Evolutionary conservation across 805 yeast species (phyloP).

Genomic region (Candida broadrunensis): DNA sequence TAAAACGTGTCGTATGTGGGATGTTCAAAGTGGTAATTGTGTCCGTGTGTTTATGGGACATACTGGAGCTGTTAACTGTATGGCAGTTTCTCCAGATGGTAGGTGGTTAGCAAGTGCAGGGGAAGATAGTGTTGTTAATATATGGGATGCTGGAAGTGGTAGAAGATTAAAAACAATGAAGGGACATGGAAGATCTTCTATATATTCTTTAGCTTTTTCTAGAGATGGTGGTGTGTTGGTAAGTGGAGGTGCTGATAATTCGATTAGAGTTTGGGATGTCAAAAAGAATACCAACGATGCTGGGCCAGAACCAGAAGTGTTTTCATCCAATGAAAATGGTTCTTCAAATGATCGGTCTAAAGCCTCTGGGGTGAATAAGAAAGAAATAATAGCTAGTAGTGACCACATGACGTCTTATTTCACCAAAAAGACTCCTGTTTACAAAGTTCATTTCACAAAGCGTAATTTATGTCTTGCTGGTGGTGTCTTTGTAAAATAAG

Average conservation of each 20-base stretch:
- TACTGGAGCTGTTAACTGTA: conserved; percentile 78
- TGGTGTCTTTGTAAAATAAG: conserved; percentile 60
- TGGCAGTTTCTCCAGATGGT: conserved; percentile 95
- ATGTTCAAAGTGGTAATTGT: conserved; percentile 79
- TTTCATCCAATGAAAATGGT: conserved; percentile 22
- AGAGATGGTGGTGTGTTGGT: conserved; percentile 86
- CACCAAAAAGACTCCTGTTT: conserved; percentile 92
- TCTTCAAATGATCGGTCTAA: conserved; percentile 7
- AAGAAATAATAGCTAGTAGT: conserved; percentile 74
- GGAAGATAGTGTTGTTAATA: conserved; percentile 81
- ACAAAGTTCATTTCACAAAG: conserved; percentile 87
- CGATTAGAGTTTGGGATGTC: conserved; percentile 95
- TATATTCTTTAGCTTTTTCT: conserved; percentile 80
- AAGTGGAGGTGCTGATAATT: conserved; percentile 88
- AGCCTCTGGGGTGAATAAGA: conserved; percentile 50
- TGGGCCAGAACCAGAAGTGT: conserved; percentile 74
- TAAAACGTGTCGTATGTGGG: conserved; percentile 98
- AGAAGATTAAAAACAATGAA: conserved; percentile 85
- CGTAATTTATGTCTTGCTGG: conserved; percentile 89
- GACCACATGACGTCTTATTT: conserved; percentile 93
- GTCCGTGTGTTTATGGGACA: conserved; percentile 93
- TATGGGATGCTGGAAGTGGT: conserved; percentile 95
- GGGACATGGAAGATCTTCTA: conserved; percentile 88
- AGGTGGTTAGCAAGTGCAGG: conserved; percentile 95
- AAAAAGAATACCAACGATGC: conserved; percentile 80